Base-by-base conservation (phyloP, 1,139 yeast genomes). In the Citeromyces siamensis region DNA sequence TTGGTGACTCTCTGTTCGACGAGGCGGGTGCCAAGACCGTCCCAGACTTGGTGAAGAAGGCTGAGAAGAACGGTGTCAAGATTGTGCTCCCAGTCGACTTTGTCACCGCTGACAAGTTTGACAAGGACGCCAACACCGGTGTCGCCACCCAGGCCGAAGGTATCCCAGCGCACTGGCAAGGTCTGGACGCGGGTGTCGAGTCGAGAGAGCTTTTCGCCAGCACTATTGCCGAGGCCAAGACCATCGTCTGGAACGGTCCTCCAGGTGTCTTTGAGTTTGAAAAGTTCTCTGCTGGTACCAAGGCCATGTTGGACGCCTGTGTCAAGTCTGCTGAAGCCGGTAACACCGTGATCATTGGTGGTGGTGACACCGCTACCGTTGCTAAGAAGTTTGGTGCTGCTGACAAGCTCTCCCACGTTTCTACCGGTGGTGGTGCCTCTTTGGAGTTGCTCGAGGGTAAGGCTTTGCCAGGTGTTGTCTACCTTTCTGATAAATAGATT, bases 371-470 rank as follows among this genome's bases (percentile, higher is more conserved):
- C 55, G 97, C 97, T 49, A 88, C 97, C 50, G 97, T 86, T 49
- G 95, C 95, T 55, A 86, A 86, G 83, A 88, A 88, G 72, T 88
- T 68, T 64, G 95, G 95, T 58, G 95, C 77, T 47, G 90, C 84
- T 53, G 94, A 83, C 60, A 83, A 86, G 71, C 75, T 88, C 57
- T 84, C 95, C 40, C 97, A 88, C 66, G 95, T 88, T 48, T 86
- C 96, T 48, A 88, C 97, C 46, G 97, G 97, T 67, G 97, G 97
- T 67, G 97, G 97, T 75, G 97, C 97, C 48, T 86, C 96, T 44
- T 75, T 88, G 61, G 97, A 88, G 68, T 79, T 88, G 61, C 79
- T 88, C 60, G 97, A 88, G 71, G 97, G 97, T 68, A 88, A 88
- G 76, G 93, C 73, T 51, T 75, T 88, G 57, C 97, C 97, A 51